These are phyloP conservation scores for Elsinoe perseae DNA, from an alignment of 2,329 filamentous ascomycete genomes.

Conservation along the genomic window DNA sequence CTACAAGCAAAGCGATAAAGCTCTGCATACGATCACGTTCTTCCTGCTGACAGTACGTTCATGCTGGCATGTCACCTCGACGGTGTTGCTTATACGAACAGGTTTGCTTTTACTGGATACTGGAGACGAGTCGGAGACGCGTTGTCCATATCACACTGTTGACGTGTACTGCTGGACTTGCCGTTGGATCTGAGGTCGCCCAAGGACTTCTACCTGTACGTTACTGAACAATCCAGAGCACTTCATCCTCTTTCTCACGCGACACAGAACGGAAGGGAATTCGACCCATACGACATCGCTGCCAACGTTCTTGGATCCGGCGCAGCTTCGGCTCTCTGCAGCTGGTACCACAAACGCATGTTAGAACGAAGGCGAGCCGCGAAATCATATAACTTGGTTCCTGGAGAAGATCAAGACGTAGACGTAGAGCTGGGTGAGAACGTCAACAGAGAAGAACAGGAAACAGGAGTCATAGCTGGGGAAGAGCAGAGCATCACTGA, in stretches of 20 bases:
- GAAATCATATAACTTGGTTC: constrained; percentile 63
- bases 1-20: constrained; percentile 73
- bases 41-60: constrained; percentile 69
- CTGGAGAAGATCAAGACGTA: constrained; percentile 47
- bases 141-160: constrained; percentile 75
- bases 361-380: constrained; percentile 72
- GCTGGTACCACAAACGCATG: constrained; percentile 94
- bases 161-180: constrained; percentile 65
- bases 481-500: constrained; percentile 62
- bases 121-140: constrained; percentile 82
- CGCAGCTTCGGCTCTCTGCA: constrained; percentile 63
- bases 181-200: constrained; percentile 66
- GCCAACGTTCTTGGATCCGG: constrained; percentile 79
- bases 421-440: constrained; percentile 72
- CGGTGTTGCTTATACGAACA: constrained; percentile 17
- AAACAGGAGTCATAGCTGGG: constrained; percentile 40
- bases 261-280: constrained; percentile 42
- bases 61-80: background rate
- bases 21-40: constrained; percentile 79
- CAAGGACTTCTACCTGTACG: constrained; percentile 60
- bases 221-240: constrained; percentile 36
- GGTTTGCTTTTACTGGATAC: constrained; percentile 84
- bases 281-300: constrained; percentile 76
- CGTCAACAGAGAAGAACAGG: constrained; percentile 25
- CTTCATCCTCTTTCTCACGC: background rate